Evolutionary conservation across 805 yeast species (phyloP), one percentile per base, ranked within the genome.

Genomic region (Pichia paraexigua): DNA sequence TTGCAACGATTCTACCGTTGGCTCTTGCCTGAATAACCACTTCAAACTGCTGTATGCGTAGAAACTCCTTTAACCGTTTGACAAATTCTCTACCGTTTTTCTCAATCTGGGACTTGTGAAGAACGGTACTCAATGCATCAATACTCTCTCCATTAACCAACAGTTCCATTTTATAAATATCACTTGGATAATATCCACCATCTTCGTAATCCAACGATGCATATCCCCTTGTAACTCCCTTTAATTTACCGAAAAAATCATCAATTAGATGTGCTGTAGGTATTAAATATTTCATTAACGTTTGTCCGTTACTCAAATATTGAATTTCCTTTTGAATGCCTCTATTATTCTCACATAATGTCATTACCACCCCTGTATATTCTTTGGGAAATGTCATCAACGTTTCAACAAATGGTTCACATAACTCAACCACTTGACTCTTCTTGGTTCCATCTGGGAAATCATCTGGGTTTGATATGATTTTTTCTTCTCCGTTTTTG

Each of bases 151-250:
- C 96, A 65, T 92, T 94, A 5, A 92, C 96, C 51, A 92, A 72
- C 44, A 94, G 73, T 64, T 92, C 97, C 70, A 92, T 70, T 63
- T 92, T 94, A 35, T 87, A 90, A 22, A 92, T 80, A 62, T 87
- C 90, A 1, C 95, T 80, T 35, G 79, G 77, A 57, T 72, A 76
- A 68, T 90, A 92, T 0, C 98, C 99, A 5, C 85, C 82, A 63
- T 92, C 98, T 60, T 94, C 97, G 62, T 92, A 92, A 68, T 92
- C 98, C 49, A 92, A 72, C 0, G 97, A 87, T 0, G 96, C 98
- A 68, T 87, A 92, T 1, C 99, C 99, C 62, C 82, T 80, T 0
- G 98, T 88, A 1, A 82, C 77, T 1, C 97, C 91, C 65, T 92
- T 92, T 53, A 92, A 73, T 64, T 87, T 88, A 2, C 98, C 98